phyloP scores from a whole-genome alignment of 2,329 filamentous ascomycete species.

The Pestalotiopsis sp. region DNA sequence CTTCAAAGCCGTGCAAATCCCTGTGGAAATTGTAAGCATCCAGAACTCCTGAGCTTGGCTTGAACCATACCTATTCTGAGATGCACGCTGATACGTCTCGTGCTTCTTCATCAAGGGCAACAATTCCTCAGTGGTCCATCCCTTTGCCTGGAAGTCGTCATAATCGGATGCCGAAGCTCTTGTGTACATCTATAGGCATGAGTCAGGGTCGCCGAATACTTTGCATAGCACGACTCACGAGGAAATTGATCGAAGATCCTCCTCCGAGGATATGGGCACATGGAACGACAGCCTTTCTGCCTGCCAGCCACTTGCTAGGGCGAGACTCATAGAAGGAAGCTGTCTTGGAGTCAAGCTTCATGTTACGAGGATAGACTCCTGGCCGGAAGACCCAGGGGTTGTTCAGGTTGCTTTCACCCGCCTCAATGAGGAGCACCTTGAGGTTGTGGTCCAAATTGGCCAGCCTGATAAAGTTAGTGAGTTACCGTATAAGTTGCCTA shows the following conservation, averaged over 20 bases:
- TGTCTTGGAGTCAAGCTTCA: constrained; percentile 42
- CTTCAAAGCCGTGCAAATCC: constrained; percentile 75
- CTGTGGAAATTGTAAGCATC: constrained; percentile 31
- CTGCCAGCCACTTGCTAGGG: constrained; percentile 72
- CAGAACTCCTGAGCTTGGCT: constrained; percentile 28
- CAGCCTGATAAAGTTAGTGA: constrained; percentile 53
- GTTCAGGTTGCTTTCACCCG: constrained; percentile 59
- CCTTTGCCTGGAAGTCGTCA: constrained; percentile 78
- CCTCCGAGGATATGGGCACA: constrained; percentile 74
- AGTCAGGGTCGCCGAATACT: constrained; percentile 12
- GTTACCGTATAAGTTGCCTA: constrained; percentile 16
- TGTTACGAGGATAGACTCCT: constrained; percentile 77
- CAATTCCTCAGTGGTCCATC: constrained; percentile 78
- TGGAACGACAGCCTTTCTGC: constrained; percentile 74
- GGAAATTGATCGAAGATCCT: constrained; percentile 77
- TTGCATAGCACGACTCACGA: constrained; percentile 48
- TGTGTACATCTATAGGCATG: constrained; percentile 65
- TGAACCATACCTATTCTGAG: constrained; percentile 53
- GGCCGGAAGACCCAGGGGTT: constrained; percentile 79
- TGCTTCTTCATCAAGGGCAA: constrained; percentile 80
- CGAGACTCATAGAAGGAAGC: constrained; percentile 81
- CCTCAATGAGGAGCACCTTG: constrained; percentile 58
- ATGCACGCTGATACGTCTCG: constrained; percentile 73
- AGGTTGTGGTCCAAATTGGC: constrained; percentile 74
- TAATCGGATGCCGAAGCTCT: constrained; percentile 73